These are phyloP conservation scores for Vaccinium vitisidaea DNA, from an alignment of 148 eudicot species.

Conservation along the genomic window DNA sequence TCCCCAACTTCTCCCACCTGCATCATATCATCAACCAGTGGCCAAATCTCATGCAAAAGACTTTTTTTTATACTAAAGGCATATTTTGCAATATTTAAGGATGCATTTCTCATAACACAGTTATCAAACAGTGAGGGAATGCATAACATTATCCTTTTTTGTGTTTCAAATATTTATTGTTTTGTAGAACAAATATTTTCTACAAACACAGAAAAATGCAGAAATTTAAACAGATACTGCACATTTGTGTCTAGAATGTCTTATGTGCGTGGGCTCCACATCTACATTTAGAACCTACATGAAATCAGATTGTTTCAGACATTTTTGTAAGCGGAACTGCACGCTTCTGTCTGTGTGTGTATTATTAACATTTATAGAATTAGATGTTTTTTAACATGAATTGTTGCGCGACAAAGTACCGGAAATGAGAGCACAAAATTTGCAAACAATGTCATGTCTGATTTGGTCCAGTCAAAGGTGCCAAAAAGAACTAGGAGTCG, in stretches of 20 bases:
- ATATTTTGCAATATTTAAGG: not conserved
- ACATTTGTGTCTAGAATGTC: too few species aligned
- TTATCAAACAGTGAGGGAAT: not conserved
- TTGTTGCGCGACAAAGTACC: not conserved
- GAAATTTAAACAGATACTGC: too few species aligned
- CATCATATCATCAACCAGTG: not conserved
- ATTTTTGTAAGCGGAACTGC: not conserved
- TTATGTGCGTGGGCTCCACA: too few species aligned
- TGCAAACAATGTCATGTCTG: not conserved
- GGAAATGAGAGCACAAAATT: not conserved
- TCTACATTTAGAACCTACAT: too few species aligned
- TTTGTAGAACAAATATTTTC: not conserved
- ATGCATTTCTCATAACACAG: not conserved
- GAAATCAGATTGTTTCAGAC: not conserved
- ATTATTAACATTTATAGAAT: not conserved
- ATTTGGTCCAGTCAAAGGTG: not conserved
- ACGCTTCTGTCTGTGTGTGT: not conserved
- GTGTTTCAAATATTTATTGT: not conserved
- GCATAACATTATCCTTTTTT: not conserved
- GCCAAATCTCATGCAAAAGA: not conserved
- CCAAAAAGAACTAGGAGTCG: not conserved
- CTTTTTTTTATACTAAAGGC: not conserved
- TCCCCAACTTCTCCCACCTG: conserved; percentile 93
- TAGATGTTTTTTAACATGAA: not conserved
- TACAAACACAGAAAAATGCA: not conserved